Evolutionary conservation across 768 basidiomycete genomes (phyloP), one percentile per base, ranked within the genome.

Genomic region (Lyophyllum semitale): DNA sequence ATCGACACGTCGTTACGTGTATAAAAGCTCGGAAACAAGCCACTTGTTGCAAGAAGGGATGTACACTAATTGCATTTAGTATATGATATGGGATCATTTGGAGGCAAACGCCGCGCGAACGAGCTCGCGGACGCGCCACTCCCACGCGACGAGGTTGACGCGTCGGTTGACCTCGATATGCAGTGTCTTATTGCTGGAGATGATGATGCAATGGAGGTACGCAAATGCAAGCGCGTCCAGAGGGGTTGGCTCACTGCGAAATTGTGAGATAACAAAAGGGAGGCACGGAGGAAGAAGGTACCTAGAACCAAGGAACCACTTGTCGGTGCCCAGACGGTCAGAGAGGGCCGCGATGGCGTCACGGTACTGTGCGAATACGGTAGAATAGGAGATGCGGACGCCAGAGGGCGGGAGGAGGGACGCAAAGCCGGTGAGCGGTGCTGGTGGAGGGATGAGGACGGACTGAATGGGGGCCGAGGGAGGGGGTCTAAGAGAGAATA

Each of bases 221-320:
- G 92, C 91, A 65, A 93, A 94, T 6, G 82, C 75, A 41, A 93
- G 82, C 2, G 92, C 91, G 65, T 94, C 92, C 13, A 94, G 82
- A 0, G 87, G 80, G 1, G 92, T 94, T 20, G 92, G 88, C 23
- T 77, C 75, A 46, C 91, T 94, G 54, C 27, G 22, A 26, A 51
- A 20, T 45, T 30, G 8, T 55, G 15, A 17, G 44, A n/a, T 26
- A 23, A 33, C 23, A 23, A 25, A 42, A 37, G 20, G 51, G 6
- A 42, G 43, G 37, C 48, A 35, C 9, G 44, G 30, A 8, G 23
- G 5, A 25, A 9, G 15, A 45, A 2, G 57, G 63, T 66, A 92
- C 92, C 70, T 72, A 12, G 90, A 93, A 33, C 78, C 85, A 2
- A 94, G 79, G 71, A 94, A 88, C 92, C 92, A 94, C 57, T 81